Base-by-base conservation (phyloP, 768 basidiomycete genomes). In the Tylopilus cervinicoccineus region DNA sequence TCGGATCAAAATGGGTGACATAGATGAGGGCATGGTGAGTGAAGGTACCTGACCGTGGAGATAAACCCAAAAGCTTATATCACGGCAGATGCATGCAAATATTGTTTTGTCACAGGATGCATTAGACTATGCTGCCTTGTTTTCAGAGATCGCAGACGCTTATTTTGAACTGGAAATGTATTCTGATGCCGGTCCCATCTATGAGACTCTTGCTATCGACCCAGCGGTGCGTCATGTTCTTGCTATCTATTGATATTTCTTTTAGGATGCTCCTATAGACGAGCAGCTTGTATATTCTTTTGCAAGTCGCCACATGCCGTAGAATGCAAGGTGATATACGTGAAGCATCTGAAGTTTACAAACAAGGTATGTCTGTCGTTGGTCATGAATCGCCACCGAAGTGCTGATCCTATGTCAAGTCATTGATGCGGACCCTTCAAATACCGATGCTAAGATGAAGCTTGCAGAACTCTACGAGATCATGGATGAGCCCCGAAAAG, bases 401-500 rank as follows among this genome's bases (percentile, higher is more conserved):
- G 31, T 5, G 5, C 29, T 54, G 83, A 45, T 6, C 10, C 20
- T 39, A 6, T 24, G 26, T 19, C 7, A 55, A 95, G 93, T 94
- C 26, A 73, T 86, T 16, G 72, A 76, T 4, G 80, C 79, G 1
- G 88, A 93, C 62, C 84, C 90, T 0, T 75, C 76, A 0, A 79
- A 90, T 55, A 80, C 83, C 57, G 88, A 93, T 24, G 86, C 84
- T 23, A 93, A 92, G 44, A 84, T 94, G 78, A 87, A 89, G 53
- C 76, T 97, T 0, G 95, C 94, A 0, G 89, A 89, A 54, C 80
- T 93, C 13, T 90, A 92, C 54, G 95, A 99, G 65, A 82, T 89
- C 11, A 69, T 86, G 54, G 83, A 86, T 20, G 81, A 93, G 53
- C 83, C 87, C 1, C 73, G 82, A 14, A 86, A 86, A 60, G 95